Base-by-base conservation (phyloP, 1,284 basidiomycete species). In the Microbotryum lychnidis-dioicae region DNA sequence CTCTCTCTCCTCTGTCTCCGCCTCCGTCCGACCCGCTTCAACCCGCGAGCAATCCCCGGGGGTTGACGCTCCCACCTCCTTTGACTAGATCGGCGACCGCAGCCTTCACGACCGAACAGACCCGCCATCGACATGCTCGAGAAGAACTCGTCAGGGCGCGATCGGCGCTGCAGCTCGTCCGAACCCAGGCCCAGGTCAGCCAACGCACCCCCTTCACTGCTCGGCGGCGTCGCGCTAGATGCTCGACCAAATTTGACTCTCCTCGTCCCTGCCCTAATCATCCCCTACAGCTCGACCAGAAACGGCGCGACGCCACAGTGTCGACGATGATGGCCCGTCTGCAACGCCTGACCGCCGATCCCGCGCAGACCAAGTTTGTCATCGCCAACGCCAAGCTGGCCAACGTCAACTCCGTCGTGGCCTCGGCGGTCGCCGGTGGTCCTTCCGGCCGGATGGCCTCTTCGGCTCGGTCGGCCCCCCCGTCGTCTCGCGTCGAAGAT, bases 231-330 rank as follows among this genome's bases (percentile, higher is more conserved):
- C 29, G 2, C 51, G 5, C 46, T 2, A 5, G 21, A 5, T 1
- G 21, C 9, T 16, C 31, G 31, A n/a, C 12, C 4, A 25, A 18
- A 27, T 3, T 21, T 20, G 2, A 18, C 21, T 12, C 5, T n/a
- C 12, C 16, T 23, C 1, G 8, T 14, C 31, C 18, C 3, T 16
- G 37, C 52, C 21, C 25, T 25, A 20, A 18, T 20, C 45, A 3
- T 25, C 6, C 14, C 0, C 4, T 42, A n/a, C 56, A 68, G 66
- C 64, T 63, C 50, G 66, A 68, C 50, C 61, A 57, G 23, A 68
- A 68, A 56, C 64, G 64, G 45, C 63, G 66, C 14, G 66, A 68
- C 50, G 50, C 53, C 46, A 61, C 65, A 31, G 50, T 64, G 5
- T 47, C 54, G 10, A 16, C 59, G 4, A 56, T 61, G 7, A 62